These are phyloP conservation scores for Pichia manshurica DNA, from an alignment of 805 yeast species.

Conservation along the genomic window DNA sequence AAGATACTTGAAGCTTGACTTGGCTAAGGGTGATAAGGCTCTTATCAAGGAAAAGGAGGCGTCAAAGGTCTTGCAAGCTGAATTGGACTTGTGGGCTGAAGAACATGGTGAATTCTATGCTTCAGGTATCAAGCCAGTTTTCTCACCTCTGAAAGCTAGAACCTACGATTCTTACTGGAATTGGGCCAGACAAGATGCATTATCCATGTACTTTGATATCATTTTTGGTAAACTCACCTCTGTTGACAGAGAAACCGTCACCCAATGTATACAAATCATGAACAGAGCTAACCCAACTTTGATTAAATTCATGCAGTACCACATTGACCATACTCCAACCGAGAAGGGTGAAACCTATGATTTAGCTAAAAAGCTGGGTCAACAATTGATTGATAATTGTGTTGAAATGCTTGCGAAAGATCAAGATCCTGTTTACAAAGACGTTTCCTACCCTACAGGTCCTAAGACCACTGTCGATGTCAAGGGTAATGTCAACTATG, in stretches of 20 bases:
- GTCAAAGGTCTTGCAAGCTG: slow-evolving; percentile 73
- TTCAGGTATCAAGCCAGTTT: slow-evolving; percentile 82
- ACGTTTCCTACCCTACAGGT: slow-evolving; percentile 89
- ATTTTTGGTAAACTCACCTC: slow-evolving; percentile 88
- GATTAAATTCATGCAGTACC: slow-evolving; percentile 94
- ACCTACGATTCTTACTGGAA: slow-evolving; percentile 98
- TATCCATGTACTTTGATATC: slow-evolving; percentile 90
- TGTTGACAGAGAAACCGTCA: slow-evolving; percentile 92
- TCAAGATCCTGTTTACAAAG: slow-evolving; percentile 93
- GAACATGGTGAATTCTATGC: slow-evolving; percentile 94
- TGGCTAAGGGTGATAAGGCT: slow-evolving; percentile 85
- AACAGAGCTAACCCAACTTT: slow-evolving; percentile 92
- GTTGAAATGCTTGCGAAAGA: slow-evolving; percentile 68
- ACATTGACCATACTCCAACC: slow-evolving; percentile 76
- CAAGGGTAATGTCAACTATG: slow-evolving; percentile 80
- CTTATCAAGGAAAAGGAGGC: slow-evolving; percentile 82
- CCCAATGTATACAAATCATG: slow-evolving; percentile 96
- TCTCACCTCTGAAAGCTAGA: slow-evolving; percentile 90
- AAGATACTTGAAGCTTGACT: slow-evolving; percentile 86
- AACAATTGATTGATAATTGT: slow-evolving; percentile 93
- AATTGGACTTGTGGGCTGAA: slow-evolving; percentile 84
- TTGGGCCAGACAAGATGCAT: slow-evolving; percentile 98
- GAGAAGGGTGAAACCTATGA: slow-evolving; percentile 89
- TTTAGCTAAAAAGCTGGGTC: slow-evolving; percentile 84
- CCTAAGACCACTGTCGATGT: slow-evolving; percentile 86